A percentile compares a stretch with the other conserved stretches of the same genome.
Evolutionary conservation across 1,139 yeast genomes (phyloP).

Genomic region (Trichomonascaceae sp.): DNA sequence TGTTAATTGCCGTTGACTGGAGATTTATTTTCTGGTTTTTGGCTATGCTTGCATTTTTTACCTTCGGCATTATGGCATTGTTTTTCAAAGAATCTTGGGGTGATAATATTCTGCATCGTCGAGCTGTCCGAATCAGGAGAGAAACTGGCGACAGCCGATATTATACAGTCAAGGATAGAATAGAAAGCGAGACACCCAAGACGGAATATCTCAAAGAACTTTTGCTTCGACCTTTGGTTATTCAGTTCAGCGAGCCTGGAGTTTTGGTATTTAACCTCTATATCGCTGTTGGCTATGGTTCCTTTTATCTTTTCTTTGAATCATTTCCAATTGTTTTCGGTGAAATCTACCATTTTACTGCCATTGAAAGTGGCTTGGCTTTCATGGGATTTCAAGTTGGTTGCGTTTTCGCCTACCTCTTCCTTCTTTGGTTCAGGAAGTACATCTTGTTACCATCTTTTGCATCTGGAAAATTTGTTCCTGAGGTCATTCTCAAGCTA

Average conservation of each 20-base stretch:
- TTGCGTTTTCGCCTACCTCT: constrained; percentile 26
- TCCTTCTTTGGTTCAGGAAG: constrained; percentile 14
- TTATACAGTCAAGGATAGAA: constrained; percentile 22
- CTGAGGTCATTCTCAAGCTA: constrained; percentile 16
- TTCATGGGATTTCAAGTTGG: constrained; percentile 45
- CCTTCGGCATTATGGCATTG: constrained; percentile 33
- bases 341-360: constrained; percentile 42
- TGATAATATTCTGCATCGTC: constrained; percentile 42
- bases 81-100: constrained; percentile 49
- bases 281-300: constrained; percentile 48
- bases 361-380: constrained; percentile 44
- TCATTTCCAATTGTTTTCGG: constrained; percentile 53
- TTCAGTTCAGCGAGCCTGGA: constrained; percentile 33
- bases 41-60: constrained; percentile 37
- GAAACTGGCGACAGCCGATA: constrained; percentile 44
- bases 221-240: constrained; percentile 43
- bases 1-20: constrained; percentile 35
- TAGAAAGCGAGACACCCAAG: neutral
- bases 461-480: constrained; percentile 10
- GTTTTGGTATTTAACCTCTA: constrained; percentile 38
- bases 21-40: constrained; percentile 43
- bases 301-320: constrained; percentile 55
- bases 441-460: constrained; percentile 4
- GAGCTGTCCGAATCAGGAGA: constrained; percentile 43
- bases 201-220: constrained; percentile 31